phyloP scores from a whole-genome alignment of 306 rosid species.

The Cucurbita maxima region DNA sequence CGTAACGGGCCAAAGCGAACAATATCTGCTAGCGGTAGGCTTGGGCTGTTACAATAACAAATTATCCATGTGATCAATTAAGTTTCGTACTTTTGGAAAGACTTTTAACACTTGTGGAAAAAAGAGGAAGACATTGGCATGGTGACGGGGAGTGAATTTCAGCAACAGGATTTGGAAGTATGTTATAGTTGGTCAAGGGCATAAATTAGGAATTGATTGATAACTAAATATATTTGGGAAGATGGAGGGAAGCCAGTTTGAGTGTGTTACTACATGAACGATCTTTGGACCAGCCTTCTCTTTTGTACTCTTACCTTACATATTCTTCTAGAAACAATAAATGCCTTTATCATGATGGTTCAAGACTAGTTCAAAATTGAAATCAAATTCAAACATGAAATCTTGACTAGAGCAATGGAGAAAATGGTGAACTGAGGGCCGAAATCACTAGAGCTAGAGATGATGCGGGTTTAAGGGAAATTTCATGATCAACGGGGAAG shows the following conservation, averaged over 20 bases:
- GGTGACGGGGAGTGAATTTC: neutral
- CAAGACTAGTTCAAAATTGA: neutral
- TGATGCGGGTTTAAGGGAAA: neutral
- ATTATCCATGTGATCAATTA: neutral
- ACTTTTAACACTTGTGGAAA: neutral
- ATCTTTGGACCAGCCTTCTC: neutral
- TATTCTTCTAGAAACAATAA: neutral
- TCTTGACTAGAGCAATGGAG: neutral
- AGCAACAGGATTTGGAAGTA: neutral
- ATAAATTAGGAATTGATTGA: neutral
- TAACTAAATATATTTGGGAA: neutral
- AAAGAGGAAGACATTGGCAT: neutral
- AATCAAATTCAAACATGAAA: neutral
- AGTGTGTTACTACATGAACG: neutral
- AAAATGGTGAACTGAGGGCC: neutral
- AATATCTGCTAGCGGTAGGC: too few relatives aligned
- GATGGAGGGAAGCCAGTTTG: neutral
- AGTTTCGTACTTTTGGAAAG: neutral
- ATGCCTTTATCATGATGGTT: neutral
- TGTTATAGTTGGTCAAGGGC: neutral
- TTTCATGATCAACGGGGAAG: neutral
- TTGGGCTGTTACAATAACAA: neutral
- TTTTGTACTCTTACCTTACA: neutral
- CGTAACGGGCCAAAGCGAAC: too few relatives aligned
- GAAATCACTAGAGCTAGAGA: neutral